A percentile compares a stretch with the other conserved stretches of the same genome.
Conservation (phyloP, 2,329 filamentous ascomycete species). For the Aspergillus tubingensis region DNA sequence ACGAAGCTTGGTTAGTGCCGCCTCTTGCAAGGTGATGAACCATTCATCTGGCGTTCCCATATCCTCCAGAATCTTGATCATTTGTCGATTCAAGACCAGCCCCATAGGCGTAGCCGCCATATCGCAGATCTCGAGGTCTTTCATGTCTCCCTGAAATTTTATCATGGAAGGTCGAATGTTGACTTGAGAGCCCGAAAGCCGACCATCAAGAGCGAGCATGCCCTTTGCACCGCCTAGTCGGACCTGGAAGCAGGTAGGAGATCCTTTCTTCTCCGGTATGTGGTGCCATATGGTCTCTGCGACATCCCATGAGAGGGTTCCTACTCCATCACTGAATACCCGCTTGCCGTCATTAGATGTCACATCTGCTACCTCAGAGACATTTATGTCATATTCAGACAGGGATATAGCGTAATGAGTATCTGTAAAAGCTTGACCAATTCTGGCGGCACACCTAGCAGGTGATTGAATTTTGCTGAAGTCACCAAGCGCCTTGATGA, state of each 20-base stretch:
- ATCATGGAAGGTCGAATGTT: slow-evolving; percentile 72
- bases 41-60: slow-evolving; percentile 60
- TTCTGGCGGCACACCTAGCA: slow-evolving; percentile 60
- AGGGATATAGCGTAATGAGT: slow-evolving; percentile 65
- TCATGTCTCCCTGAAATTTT: slow-evolving; percentile 70
- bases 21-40: slow-evolving; percentile 66
- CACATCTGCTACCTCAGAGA: slow-evolving; percentile 27
- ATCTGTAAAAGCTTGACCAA: slow-evolving; percentile 71
- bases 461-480: slow-evolving; percentile 55
- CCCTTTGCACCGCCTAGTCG: slow-evolving; percentile 74
- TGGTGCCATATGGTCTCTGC: slow-evolving; percentile 59
- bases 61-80: slow-evolving; percentile 86
- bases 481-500: slow-evolving; percentile 53
- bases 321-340: slow-evolving; percentile 78
- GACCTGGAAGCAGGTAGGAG: slow-evolving; percentile 72
- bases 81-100: slow-evolving; percentile 72
- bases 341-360: slow-evolving; percentile 45
- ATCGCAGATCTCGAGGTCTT: slow-evolving; percentile 44
- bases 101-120: slow-evolving; percentile 66
- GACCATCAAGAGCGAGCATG: slow-evolving; percentile 70
- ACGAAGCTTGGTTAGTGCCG: slow-evolving; percentile 63
- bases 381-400: slow-evolving; percentile 19
- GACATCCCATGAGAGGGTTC: slow-evolving; percentile 66
- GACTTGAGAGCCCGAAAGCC: slow-evolving; percentile 60
- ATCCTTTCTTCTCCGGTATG: slow-evolving; percentile 50